These are phyloP conservation scores for Warburgia ugandensis DNA, from an alignment of 164 flowering plant genomes.

Conservation along the genomic window DNA sequence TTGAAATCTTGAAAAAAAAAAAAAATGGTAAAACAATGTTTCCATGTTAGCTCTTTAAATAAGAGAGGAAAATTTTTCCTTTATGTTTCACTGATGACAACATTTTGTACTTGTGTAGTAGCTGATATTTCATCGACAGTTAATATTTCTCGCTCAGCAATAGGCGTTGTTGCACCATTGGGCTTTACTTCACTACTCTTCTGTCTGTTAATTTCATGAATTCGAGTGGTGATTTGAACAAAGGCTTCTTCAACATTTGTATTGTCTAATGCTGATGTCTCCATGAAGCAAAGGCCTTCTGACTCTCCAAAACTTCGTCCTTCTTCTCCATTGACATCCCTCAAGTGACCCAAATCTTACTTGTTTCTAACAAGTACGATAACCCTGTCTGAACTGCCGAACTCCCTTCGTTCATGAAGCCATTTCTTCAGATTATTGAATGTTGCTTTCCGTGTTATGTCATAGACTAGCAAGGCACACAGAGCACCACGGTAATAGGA, in stretches of 20 bases:
- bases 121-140: constrained; percentile 11
- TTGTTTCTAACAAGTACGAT: constrained; percentile 68
- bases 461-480: constrained; percentile 68
- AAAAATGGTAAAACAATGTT: neutral
- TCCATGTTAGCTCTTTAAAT: neutral
- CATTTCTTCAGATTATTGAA: constrained; percentile 53
- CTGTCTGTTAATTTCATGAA: constrained; percentile 38
- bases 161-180: constrained; percentile 1
- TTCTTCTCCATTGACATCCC: constrained; percentile 50
- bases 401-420: constrained; percentile 53
- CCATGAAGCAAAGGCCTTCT: constrained; percentile 50
- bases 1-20: neutral
- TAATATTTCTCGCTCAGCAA: constrained; percentile 10
- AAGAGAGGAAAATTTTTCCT: neutral
- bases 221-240: constrained; percentile 41
- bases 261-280: constrained; percentile 21
- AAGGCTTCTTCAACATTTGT: constrained; percentile 66
- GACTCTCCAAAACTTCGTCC: constrained; percentile 45
- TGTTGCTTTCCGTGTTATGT: constrained; percentile 52
- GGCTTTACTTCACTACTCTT: constrained; percentile 40
- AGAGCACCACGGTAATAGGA: constrained; percentile 78
- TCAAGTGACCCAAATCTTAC: constrained; percentile 34
- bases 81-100: constrained; percentile 3
- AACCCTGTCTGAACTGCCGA: constrained; percentile 43
- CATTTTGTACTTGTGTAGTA: constrained; percentile 6